These are phyloP conservation scores for Cladophialophora exuberans DNA, from an alignment of 2,329 filamentous ascomycete genomes.

Conservation along the genomic window DNA sequence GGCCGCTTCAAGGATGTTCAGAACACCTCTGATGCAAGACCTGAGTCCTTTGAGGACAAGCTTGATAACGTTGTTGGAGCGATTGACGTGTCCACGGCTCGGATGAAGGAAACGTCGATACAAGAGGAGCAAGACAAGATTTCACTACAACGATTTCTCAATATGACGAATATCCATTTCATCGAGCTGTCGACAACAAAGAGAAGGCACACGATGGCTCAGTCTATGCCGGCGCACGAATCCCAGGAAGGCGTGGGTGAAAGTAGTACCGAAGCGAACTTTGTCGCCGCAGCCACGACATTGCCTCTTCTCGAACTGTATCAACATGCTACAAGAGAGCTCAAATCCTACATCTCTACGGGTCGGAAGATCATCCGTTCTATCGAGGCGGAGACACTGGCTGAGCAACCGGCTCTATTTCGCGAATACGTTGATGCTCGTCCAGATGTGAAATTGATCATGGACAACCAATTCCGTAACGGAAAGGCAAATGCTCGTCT, in stretches of 20 bases:
- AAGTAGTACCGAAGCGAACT: conserved; percentile 25
- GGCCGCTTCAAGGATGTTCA: conserved; percentile 58
- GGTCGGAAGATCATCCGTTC: conserved; percentile 86
- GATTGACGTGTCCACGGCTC: conserved; percentile 30
- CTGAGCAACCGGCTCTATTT: conserved; percentile 90
- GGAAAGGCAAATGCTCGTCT: conserved; percentile 90
- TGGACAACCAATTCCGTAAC: conserved; percentile 98
- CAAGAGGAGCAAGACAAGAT: conserved; percentile 62
- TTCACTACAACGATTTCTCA: conserved; percentile 87
- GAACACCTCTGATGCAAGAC: conserved; percentile 20
- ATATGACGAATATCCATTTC: conserved; percentile 95
- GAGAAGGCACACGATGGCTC: conserved; percentile 73
- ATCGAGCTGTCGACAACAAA: conserved; percentile 99
- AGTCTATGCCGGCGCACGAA: conserved; percentile 14
- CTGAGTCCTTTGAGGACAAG: conserved; percentile 36
- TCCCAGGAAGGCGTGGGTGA: conserved; percentile 13
- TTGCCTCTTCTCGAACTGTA: conserved; percentile 93
- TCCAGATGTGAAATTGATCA: conserved; percentile 78
- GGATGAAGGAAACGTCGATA: conserved; percentile 28
- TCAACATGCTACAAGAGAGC: conserved; percentile 82
- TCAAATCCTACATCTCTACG: conserved; percentile 96
- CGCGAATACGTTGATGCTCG: conserved; percentile 86
- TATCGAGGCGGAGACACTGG: conserved; percentile 84
- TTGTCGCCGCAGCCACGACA: conserved; percentile 83
- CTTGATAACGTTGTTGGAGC: conserved; percentile 36